Base-by-base conservation (phyloP, 148 eudicot genomes). In the Amaranthus palmeri region DNA sequence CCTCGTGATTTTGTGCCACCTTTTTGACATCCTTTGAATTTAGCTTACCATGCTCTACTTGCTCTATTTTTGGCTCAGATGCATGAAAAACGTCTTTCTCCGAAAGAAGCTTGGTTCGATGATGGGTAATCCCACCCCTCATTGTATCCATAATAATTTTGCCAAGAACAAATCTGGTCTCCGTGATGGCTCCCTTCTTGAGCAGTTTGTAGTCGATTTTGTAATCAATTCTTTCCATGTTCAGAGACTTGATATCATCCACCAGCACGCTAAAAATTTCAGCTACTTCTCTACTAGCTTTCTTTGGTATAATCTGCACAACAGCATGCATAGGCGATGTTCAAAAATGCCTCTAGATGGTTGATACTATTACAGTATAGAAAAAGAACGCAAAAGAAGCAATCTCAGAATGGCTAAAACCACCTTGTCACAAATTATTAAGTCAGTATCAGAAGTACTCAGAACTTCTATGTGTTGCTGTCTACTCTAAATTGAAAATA, bases 101-200 rank as follows among this genome's bases (percentile, higher is more conserved):
- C 18, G 78, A 66, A 25, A 70, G 71, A n/a, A 77, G 76, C 58
- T 70, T 71, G 52, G 45, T 49, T 15, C 10, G 72, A 63, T 3
- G 17, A 6, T 64, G 43, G 51, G 51, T 66, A 55, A 44, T 52
- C 48, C 69, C 81, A 43, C 76, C 65, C 76, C 69, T 79, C 86
- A 91, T 57, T 43, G 93, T 85, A 61, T 84, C 84, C 71, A 86
- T 48, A 48, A 92, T 83, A 41, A 92, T 77, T 68, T 86, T 87
- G 18, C 95, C 95, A 15, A 89, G 72, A 71, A 79, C 92, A 78
- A 86, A 89, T 74, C 92, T 82, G 15, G 84, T 73, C 80, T 89
- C 88, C 18, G 7, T 8, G 45, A 63, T 25, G 50, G 84, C 61
- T n/a, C 95, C 90, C 53, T 76, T 79, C 56, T 83, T 76, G 40